These are phyloP conservation scores for Crithidia acanthocephali DNA, from an alignment of 208 protist species.

Conservation along the genomic window DNA sequence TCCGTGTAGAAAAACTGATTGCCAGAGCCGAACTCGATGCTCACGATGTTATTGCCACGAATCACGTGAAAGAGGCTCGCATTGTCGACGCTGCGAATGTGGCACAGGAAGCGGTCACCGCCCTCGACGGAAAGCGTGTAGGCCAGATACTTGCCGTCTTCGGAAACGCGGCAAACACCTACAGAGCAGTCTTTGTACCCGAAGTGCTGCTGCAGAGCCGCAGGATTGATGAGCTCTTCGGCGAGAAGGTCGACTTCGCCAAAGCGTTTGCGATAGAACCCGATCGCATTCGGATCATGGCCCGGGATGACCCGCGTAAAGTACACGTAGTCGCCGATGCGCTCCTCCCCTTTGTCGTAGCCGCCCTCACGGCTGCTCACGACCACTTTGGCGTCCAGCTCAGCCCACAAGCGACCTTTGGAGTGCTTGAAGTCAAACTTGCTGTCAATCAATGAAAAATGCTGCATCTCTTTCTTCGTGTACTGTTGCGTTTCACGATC, in stretches of 20 bases:
- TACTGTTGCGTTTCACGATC: conserved; percentile 76
- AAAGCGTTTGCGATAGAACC: conserved; percentile 90
- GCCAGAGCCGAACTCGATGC: conserved; percentile 88
- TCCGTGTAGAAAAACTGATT: conserved; percentile 92
- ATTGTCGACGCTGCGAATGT: conserved; percentile 91
- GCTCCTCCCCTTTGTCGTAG: conserved; percentile 92
- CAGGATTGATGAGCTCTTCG: conserved; percentile 92
- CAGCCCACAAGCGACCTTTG: conserved; percentile 83
- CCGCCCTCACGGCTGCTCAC: conserved; percentile 87
- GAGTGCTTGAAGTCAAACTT: conserved; percentile 90
- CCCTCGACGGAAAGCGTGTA: conserved; percentile 92
- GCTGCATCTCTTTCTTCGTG: conserved; percentile 70
- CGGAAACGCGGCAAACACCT: conserved; percentile 88
- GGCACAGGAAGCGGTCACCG: conserved; percentile 90
- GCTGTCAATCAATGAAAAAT: conserved; percentile 65
- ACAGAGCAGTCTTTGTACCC: conserved; percentile 88
- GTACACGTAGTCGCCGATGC: conserved; percentile 91
- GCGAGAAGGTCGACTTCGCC: conserved; percentile 86
- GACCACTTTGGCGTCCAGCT: conserved; percentile 87
- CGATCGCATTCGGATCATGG: conserved; percentile 73
- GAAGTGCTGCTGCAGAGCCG: conserved; percentile 86
- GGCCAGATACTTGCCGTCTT: conserved; percentile 87
- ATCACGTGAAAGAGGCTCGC: conserved; percentile 91
- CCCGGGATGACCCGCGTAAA: conserved; percentile 85
- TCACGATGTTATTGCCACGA: conserved; percentile 90